Conservation (phyloP, 2,329 filamentous ascomycete genomes). For the Fusarium marasasianum region DNA sequence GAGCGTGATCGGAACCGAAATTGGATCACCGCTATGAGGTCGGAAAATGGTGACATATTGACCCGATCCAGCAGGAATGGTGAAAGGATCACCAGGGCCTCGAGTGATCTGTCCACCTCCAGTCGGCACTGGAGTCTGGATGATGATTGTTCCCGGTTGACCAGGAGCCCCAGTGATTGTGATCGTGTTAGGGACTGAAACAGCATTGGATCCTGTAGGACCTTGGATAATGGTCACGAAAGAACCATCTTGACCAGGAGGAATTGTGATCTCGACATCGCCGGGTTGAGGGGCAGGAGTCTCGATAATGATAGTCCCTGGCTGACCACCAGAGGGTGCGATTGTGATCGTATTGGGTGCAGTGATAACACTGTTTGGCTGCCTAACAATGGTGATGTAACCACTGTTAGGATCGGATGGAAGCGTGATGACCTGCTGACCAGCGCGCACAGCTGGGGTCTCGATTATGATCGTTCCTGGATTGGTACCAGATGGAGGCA, state of each 20-base stretch:
- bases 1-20: slow-evolving; percentile 25
- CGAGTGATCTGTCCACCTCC: slow-evolving; percentile 5
- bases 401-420: slow-evolving; percentile 28
- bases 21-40: slow-evolving; percentile 29
- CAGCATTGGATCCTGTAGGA: slow-evolving; percentile 19
- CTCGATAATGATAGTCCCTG: slow-evolving; percentile 31
- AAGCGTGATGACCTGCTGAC: slow-evolving; percentile 24
- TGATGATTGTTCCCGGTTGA: slow-evolving; percentile 27
- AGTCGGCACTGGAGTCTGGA: slow-evolving; percentile 19
- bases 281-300: slow-evolving; percentile 17
- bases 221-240: slow-evolving; percentile 21
- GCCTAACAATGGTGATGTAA: slow-evolving; percentile 24
- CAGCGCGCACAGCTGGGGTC: slow-evolving; percentile 12
- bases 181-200: slow-evolving; percentile 17
- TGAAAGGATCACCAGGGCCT: slow-evolving; percentile 11
- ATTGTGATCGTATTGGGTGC: slow-evolving; percentile 29
- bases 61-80: slow-evolving; percentile 11
- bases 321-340: neutral
- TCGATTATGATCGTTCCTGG: slow-evolving; percentile 28
- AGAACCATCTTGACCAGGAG: slow-evolving; percentile 15
- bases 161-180: slow-evolving; percentile 19
- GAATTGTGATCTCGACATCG: slow-evolving; percentile 22
- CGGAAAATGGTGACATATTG: slow-evolving; percentile 23
- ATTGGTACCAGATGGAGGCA: slow-evolving; percentile 9
- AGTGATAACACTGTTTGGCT: slow-evolving; percentile 14